Conservation (phyloP, 352 stramenopile genomes). For the Phytophthora foliorum region DNA sequence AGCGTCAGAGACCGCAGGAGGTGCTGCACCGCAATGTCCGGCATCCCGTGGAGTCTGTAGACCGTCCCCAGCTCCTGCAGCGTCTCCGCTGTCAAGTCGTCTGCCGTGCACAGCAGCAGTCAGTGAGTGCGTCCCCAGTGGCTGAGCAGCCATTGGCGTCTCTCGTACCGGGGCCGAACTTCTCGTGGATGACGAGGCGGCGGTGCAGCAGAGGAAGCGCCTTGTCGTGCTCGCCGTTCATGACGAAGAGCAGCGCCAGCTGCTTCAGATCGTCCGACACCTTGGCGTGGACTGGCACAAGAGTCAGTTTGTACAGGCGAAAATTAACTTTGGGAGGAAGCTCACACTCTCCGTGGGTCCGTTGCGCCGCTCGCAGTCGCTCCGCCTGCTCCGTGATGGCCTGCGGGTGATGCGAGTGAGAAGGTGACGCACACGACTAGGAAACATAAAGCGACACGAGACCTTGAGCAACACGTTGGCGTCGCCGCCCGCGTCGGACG, state of each 20-base stretch:
- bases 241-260: conserved; percentile 73
- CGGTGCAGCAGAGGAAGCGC: conserved; percentile 76
- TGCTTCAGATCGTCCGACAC: conserved; percentile 78
- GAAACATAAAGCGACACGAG: neutral
- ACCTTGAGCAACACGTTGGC: conserved; percentile 50
- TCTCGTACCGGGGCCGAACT: conserved; percentile 66
- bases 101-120: conserved; percentile 32
- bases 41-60: conserved; percentile 66
- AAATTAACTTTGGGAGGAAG: neutral
- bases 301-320: neutral
- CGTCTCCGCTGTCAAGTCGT: conserved; percentile 68
- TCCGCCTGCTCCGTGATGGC: conserved; percentile 63
- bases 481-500: conserved; percentile 27
- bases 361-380: conserved; percentile 54
- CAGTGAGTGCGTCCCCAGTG: neutral
- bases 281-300: conserved; percentile 49
- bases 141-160: neutral
- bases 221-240: conserved; percentile 73
- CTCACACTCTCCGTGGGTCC: conserved; percentile 63
- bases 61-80: conserved; percentile 75
- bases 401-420: conserved; percentile 15
- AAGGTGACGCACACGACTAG: neutral
- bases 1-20: conserved; percentile 61
- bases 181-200: conserved; percentile 87
- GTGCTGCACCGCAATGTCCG: conserved; percentile 67